Evolutionary conservation across 108 stramenopile genomes (phyloP).

Genomic region (Epithemia pelagica): DNA sequence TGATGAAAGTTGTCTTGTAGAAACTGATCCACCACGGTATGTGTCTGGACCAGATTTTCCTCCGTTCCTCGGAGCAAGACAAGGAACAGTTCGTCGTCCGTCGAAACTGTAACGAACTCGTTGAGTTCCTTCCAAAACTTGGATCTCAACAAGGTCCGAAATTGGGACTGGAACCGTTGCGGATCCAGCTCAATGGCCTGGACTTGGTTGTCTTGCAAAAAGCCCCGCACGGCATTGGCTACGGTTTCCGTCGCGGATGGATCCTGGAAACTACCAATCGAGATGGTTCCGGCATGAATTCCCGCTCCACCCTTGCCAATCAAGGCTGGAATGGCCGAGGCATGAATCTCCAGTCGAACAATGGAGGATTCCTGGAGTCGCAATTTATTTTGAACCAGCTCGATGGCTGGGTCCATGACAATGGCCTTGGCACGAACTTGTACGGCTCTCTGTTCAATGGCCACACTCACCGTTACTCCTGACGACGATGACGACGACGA

Average conservation of each 20-base stretch:
- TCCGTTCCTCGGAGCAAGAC: conserved; percentile 37
- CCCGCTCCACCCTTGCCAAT: conserved; percentile 58
- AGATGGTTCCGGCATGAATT: conserved; percentile 33
- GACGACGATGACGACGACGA: too few species aligned
- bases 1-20: conserved; percentile 31
- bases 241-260: conserved; percentile 11
- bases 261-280: conserved; percentile 25
- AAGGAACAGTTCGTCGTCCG: conserved; percentile 24
- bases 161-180: background rate
- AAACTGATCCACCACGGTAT: conserved; percentile 30
- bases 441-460: conserved; percentile 22
- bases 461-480: conserved; percentile 27
- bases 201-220: background rate
- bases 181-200: conserved; percentile 13
- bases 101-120: conserved; percentile 12
- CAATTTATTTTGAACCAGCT: conserved; percentile 23
- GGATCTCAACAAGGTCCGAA: conserved; percentile 5
- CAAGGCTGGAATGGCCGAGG: conserved; percentile 35
- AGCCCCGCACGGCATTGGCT: background rate
- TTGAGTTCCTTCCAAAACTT: conserved; percentile 15
- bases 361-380: conserved; percentile 34
- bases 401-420: conserved; percentile 25
- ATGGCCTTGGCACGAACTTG: conserved; percentile 30
- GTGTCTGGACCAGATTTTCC: conserved; percentile 33
- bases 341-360: conserved; percentile 22